These are phyloP conservation scores for Scutellaria minor DNA, from an alignment of 257 asterid genomes.

Conservation along the genomic window DNA sequence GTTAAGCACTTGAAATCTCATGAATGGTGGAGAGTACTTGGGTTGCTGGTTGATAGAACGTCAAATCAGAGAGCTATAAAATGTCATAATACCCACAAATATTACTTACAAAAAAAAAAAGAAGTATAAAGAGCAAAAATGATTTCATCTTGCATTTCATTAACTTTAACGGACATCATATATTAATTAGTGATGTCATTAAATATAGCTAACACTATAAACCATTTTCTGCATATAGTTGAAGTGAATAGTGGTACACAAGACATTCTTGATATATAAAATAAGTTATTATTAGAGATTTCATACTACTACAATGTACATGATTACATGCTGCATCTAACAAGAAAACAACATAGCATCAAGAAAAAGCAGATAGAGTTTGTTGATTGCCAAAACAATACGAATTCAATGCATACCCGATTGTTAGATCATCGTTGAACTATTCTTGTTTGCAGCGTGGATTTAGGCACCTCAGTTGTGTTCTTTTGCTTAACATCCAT, in stretches of 20 bases:
- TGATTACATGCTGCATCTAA: background rate
- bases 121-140: too few relatives aligned
- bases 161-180: too few relatives aligned
- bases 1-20: background rate
- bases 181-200: too few relatives aligned
- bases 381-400: background rate
- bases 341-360: background rate
- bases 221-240: too few relatives aligned
- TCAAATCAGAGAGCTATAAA: slow-evolving; percentile 4
- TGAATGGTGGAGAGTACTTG: background rate
- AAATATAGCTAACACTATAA: too few relatives aligned
- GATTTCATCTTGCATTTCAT: too few relatives aligned
- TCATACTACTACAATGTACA: slow-evolving; percentile 32
- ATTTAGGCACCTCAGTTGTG: slow-evolving; percentile 30
- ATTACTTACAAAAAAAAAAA: too few relatives aligned
- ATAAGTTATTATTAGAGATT: background rate
- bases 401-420: background rate
- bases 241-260: background rate
- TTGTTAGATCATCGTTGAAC: too few relatives aligned
- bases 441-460: slow-evolving; percentile 11
- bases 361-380: background rate
- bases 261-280: background rate
- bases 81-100: background rate
- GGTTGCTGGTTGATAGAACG: background rate
- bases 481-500: slow-evolving; percentile 42